These are phyloP conservation scores for Neotropicomus parvogracilis DNA, from an alignment of 1,284 basidiomycete genomes.

Conservation along the genomic window DNA sequence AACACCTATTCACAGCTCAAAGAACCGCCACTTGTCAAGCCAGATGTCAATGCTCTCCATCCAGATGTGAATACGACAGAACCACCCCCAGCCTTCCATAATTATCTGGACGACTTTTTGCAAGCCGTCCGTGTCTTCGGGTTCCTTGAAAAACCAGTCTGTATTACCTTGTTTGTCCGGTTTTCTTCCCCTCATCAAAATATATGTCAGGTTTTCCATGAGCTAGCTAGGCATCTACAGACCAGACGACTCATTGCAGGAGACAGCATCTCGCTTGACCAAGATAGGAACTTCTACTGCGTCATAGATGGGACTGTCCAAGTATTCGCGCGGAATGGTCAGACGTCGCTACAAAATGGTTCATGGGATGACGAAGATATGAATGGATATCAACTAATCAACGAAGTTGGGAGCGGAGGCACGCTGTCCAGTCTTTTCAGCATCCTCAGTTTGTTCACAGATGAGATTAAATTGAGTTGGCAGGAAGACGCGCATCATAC, in stretches of 20 bases:
- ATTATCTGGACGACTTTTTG: conserved; percentile 93
- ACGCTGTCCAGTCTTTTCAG: conserved; percentile 95
- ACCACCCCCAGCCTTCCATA: conserved; percentile 78
- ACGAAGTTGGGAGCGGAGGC: conserved; percentile 92
- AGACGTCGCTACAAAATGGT: conserved; percentile 46
- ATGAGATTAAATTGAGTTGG: conserved; percentile 94
- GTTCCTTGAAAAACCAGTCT: conserved; percentile 89
- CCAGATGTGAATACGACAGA: conserved; percentile 80
- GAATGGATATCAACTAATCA: conserved; percentile 91
- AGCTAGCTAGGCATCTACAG: conserved; percentile 89
- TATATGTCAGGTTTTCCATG: conserved; percentile 78
- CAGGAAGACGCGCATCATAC: conserved; percentile 50
- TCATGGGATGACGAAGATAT: conserved; percentile 80
- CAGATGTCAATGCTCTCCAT: conserved; percentile 77
- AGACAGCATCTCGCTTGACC: conserved; percentile 85
- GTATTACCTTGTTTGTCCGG: conserved; percentile 22
- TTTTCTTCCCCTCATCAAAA: not conserved
- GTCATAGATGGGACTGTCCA: conserved; percentile 90
- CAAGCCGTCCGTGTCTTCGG: conserved; percentile 94
- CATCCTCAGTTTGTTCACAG: conserved; percentile 93
- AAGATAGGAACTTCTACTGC: conserved; percentile 93
- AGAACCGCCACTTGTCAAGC: conserved; percentile 78
- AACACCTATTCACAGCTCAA: conserved; percentile 78
- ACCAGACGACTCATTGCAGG: conserved; percentile 89
- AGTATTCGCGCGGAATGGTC: conserved; percentile 73